phyloP scores from a whole-genome alignment of 345 rosid genomes.

The Boechera divaricarpa region DNA sequence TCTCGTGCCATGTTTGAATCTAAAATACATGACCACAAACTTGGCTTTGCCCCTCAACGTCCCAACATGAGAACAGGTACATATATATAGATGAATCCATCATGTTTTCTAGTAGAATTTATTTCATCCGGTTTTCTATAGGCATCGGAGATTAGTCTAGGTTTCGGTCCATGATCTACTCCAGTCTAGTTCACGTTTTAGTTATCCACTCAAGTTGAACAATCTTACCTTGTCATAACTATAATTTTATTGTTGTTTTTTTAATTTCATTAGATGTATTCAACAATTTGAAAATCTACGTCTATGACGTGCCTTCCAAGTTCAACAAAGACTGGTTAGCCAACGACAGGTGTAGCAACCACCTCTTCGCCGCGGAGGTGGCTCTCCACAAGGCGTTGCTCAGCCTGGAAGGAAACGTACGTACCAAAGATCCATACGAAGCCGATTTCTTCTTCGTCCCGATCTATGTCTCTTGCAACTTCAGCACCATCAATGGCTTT shows the following conservation, averaged over 20 bases:
- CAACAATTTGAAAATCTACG: slow-evolving; percentile 72
- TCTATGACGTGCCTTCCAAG: slow-evolving; percentile 78
- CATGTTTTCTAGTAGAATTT: neutral
- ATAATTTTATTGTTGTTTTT: neutral
- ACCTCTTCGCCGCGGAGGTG: slow-evolving; percentile 93
- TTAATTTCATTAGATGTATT: slow-evolving; percentile 45
- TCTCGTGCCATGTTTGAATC: slow-evolving; percentile 82
- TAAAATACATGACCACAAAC: slow-evolving; percentile 26
- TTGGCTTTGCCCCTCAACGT: slow-evolving; percentile 35
- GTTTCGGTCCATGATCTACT: too few relatives aligned
- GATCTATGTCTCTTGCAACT: slow-evolving; percentile 91
- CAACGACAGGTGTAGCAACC: slow-evolving; percentile 80
- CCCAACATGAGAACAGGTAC: slow-evolving; percentile 51
- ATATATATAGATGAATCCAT: neutral
- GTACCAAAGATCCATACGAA: slow-evolving; percentile 75
- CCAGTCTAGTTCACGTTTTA: neutral
- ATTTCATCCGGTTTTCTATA: too few relatives aligned
- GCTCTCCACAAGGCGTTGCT: slow-evolving; percentile 78
- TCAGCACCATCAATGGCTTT: slow-evolving; percentile 89
- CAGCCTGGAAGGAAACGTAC: slow-evolving; percentile 52
- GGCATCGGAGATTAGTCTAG: neutral
- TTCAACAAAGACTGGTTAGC: slow-evolving; percentile 82
- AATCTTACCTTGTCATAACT: slow-evolving; percentile 6
- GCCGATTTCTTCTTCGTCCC: slow-evolving; percentile 96
- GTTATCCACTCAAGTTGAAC: neutral